Evolutionary conservation across 2,329 filamentous ascomycete species (phyloP), one percentile per base, ranked within the genome.

Genomic region (Aspergillus pseudoglaucus): DNA sequence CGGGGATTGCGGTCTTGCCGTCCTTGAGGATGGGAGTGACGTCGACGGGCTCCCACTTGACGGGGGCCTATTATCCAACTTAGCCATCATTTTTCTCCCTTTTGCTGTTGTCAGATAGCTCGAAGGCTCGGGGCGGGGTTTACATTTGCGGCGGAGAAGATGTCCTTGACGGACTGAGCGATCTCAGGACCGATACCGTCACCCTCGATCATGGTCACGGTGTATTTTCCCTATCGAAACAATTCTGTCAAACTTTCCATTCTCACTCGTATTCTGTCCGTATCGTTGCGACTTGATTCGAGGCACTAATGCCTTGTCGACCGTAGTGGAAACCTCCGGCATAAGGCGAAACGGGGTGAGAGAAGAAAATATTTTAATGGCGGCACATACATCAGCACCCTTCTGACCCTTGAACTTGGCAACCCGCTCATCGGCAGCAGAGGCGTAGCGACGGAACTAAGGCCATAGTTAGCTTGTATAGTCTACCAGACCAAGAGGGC

Each of bases 111-210:
- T 18, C 12, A 22, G 27, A 42, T 20, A 35, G 39, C 14, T 42
- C 46, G 45, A 12, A 44, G 17, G 22, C 32, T 15, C 33, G 45
- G 41, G 33, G 37, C 17, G 15, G 42, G 35, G 27, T 40, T 54
- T 76, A 95, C 91, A 73, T 94, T 88, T 64, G 93, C 93, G 63
- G 93, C 93, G 64, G 84, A 80, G 77, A 96, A 98, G 75, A 98
- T 98, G 73, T 96, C 88, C 83, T 97, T 98, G 67, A 98, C 90
- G 44, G 93, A 94, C 75, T 95, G 85, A 58, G 93, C 84, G 69
- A 98, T 98, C 77, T 98, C 91, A 56, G 93, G 93, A 53, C 93
- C 93, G 70, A 98, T 98, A 70, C 93, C 93, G 68, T 98, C 94
- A 75, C 94, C 93, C 81, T 98, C 94, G 59, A 98, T 98, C 75